Conservation (phyloP, 192 early-diverging fungal species). For the Entophlyctis luteolus region DNA sequence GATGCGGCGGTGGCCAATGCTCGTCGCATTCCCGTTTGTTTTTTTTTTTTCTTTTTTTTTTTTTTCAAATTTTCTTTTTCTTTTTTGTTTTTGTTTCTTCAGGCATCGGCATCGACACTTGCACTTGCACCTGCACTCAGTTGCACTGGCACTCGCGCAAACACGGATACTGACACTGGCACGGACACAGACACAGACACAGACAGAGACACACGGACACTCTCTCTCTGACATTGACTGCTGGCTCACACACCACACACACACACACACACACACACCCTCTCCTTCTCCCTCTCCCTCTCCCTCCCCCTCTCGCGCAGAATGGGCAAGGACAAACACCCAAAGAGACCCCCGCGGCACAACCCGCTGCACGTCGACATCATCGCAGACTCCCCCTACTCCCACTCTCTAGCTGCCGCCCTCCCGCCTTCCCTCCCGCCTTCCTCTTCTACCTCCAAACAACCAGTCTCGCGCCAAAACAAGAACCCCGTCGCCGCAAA, state of each 20-base stretch:
- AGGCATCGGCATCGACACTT: too few relatives aligned
- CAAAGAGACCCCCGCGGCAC: conserved; percentile 49
- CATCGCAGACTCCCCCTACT: conserved; percentile 34
- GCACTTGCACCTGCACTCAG: too few relatives aligned
- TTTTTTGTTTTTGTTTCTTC: background rate
- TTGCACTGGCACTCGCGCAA: too few relatives aligned
- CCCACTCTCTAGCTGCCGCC: conserved; percentile 24
- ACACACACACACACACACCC: too few relatives aligned
- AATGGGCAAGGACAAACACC: conserved; percentile 29
- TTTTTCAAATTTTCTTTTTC: background rate
- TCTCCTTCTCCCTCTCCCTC: conserved; percentile 1
- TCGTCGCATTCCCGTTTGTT: too few relatives aligned
- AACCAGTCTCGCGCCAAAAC: background rate
- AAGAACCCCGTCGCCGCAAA: background rate
- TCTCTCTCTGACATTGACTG: too few relatives aligned
- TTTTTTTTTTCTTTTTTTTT: background rate
- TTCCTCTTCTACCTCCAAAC: background rate
- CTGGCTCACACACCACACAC: too few relatives aligned
- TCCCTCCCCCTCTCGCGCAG: background rate
- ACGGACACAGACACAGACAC: too few relatives aligned
- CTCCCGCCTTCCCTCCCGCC: conserved; percentile 6
- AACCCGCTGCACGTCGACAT: conserved; percentile 79
- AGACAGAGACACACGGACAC: too few relatives aligned
- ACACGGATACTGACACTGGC: too few relatives aligned
- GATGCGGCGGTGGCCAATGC: too few relatives aligned